Evolutionary conservation across 176 grass and related monocot species (phyloP), one percentile per base, ranked within the genome.

Genomic region (Triticum monococcum): DNA sequence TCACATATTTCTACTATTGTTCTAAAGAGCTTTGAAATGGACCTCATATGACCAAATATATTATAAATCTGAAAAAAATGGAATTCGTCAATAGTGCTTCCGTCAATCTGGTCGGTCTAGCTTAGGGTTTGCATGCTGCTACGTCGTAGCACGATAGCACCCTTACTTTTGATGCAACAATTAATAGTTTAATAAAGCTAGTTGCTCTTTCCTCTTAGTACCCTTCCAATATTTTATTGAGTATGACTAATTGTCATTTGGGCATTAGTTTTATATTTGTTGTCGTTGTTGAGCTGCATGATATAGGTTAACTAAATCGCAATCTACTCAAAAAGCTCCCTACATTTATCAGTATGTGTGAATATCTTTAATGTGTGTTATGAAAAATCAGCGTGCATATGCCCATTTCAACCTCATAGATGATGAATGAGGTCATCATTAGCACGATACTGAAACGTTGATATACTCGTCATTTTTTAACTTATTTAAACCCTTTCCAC

Each of bases 71-170:
- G 6, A 7, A 64, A 14, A 64, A 28, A 1, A 10, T 10, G 20
- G 5, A 43, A 25, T 13, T 72, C 9, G 22, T 61, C 24, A 13
- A 35, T 63, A 72, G 35, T 25, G 20, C 10, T 75, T 40, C 43
- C 11, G 2, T 78, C 24, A 10, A 69, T 78, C 64, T 36, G 4
- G n/a, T 83, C 18, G 20, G 11, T 83, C 69, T 71, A 10, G 62
- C 33, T 61, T 78, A 61, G 46, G 54, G 35, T 8, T 79, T 88
- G 12, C 50, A 70, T 67, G 67, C 37, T 33, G 24, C 61, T 79
- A 71, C 3, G 26, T 64, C 13, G 18, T 48, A 79, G 52, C 10
- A 9, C 26, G 14, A 1, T 33, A 12, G 52, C 10, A 14, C 25
- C 13, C 4, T 78, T 77, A 20, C 14, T 57, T 7, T 52, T n/a